These are phyloP conservation scores for Gossypium gossypioides DNA, from an alignment of 441 rosid species.

Conservation along the genomic window DNA sequence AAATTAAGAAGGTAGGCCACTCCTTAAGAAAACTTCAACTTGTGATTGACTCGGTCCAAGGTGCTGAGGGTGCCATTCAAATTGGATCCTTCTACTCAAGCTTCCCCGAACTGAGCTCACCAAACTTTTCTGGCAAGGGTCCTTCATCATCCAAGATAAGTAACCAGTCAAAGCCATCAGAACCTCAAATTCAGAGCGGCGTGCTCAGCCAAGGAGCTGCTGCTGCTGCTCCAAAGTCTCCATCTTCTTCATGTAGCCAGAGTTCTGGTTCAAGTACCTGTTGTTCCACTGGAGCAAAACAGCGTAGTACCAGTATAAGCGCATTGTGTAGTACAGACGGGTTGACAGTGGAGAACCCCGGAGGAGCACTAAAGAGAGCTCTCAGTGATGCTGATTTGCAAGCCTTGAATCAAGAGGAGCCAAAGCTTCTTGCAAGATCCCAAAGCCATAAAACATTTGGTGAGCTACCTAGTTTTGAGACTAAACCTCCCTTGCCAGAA, in stretches of 20 bases:
- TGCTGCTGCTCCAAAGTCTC: constrained; percentile 39
- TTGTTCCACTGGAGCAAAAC: constrained; percentile 45
- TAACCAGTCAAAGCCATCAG: constrained; percentile 24
- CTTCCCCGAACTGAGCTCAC: constrained; percentile 66
- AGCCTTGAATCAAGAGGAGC: constrained; percentile 37
- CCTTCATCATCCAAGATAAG: constrained; percentile 22
- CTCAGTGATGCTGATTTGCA: constrained; percentile 44
- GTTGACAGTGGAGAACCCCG: constrained; percentile 26
- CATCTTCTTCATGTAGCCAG: constrained; percentile 53
- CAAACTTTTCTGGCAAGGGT: constrained; percentile 30
- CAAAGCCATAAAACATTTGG: constrained; percentile 54
- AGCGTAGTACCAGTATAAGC: constrained; percentile 17
- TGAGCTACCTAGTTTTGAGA: constrained; percentile 32
- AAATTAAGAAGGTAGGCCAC: constrained; percentile 82
- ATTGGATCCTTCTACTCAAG: constrained; percentile 65
- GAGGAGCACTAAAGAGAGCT: constrained; percentile 39
- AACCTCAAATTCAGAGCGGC: constrained; percentile 28
- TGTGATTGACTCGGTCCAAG: constrained; percentile 72
- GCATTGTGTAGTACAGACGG: constrained; percentile 22
- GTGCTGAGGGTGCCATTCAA: constrained; percentile 57
- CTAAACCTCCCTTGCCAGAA: constrained; percentile 31
- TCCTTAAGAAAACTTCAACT: constrained; percentile 71
- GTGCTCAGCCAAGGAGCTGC: constrained; percentile 25
- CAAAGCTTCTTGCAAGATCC: constrained; percentile 39
- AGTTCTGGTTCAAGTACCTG: constrained; percentile 60